These are phyloP conservation scores for Penicillium sp. DNA, from an alignment of 2,329 filamentous ascomycete genomes.

Conservation along the genomic window DNA sequence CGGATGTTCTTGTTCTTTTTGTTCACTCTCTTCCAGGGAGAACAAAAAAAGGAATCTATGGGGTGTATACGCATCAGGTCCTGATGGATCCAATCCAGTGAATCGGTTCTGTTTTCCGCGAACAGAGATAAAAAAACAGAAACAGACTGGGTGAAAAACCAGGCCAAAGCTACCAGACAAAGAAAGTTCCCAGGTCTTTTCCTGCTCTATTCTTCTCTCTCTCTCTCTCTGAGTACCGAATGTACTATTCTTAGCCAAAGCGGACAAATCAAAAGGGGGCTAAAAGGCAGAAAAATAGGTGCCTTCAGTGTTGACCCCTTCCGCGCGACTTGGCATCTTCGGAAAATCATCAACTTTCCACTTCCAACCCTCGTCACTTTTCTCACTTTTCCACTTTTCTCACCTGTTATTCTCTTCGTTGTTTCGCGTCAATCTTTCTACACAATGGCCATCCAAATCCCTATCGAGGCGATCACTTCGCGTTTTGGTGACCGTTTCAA, in stretches of 20 bases:
- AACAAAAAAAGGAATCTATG: not conserved
- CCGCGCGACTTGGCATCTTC: constrained; percentile 3
- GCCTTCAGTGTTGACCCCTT: not conserved
- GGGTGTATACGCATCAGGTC: not conserved
- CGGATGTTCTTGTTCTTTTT: no score
- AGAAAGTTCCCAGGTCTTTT: no score
- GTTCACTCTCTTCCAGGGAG: not conserved
- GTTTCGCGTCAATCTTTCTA: not conserved
- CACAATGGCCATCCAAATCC: constrained; percentile 87
- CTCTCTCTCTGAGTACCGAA: not conserved
- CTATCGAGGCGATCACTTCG: constrained; percentile 86
- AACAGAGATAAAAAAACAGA: not conserved
- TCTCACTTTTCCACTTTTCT: not conserved
- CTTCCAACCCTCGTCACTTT: not conserved
- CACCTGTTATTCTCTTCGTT: not conserved
- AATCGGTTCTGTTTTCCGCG: not conserved
- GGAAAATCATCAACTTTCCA: not conserved
- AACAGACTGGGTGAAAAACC: not conserved
- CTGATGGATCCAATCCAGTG: not conserved
- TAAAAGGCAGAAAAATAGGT: not conserved
- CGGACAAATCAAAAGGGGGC: not conserved
- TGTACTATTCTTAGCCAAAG: not conserved
- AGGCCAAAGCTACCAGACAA: not conserved
- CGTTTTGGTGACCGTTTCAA: constrained; percentile 89
- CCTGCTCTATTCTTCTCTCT: not conserved